phyloP scores from a whole-genome alignment of 208 protist genomes.

The Phytomonas sp. region DNA sequence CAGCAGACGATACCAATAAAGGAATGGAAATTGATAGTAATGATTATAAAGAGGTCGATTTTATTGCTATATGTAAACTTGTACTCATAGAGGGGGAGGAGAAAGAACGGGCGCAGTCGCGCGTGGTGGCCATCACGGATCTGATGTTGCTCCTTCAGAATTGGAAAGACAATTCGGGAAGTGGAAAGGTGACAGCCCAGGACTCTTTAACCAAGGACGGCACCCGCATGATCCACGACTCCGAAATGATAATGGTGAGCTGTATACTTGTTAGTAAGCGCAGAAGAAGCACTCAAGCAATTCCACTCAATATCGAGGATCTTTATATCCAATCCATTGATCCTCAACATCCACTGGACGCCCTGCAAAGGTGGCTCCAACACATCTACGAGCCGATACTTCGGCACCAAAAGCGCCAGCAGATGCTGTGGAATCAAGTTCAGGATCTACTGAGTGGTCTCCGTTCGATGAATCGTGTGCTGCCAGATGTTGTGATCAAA shows the following conservation, averaged over 20 bases:
- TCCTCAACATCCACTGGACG: slow-evolving; percentile 40
- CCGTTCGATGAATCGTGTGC: slow-evolving; percentile 32
- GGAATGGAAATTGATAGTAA: neutral
- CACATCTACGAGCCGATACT: slow-evolving; percentile 72
- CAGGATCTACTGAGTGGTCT: slow-evolving; percentile 73
- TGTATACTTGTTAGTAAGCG: slow-evolving; percentile 15
- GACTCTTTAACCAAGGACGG: neutral
- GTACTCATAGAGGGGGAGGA: neutral
- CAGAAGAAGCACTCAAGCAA: neutral
- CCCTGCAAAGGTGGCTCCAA: slow-evolving; percentile 49
- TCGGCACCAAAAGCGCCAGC: slow-evolving; percentile 26
- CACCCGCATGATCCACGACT: neutral
- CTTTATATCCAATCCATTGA: slow-evolving; percentile 63
- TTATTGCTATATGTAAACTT: neutral
- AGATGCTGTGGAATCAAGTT: slow-evolving; percentile 40
- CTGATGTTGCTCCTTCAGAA: neutral
- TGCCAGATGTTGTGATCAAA: slow-evolving; percentile 57
- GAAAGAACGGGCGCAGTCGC: neutral
- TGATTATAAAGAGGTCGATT: neutral
- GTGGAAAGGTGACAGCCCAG: neutral
- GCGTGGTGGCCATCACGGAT: neutral
- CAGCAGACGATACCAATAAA: neutral
- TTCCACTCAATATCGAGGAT: slow-evolving; percentile 34
- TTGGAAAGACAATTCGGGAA: neutral
- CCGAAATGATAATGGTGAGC: slow-evolving; percentile 7